These are phyloP conservation scores for Hypoxylon sp. DNA, from an alignment of 2,329 filamentous ascomycete genomes.

Conservation along the genomic window DNA sequence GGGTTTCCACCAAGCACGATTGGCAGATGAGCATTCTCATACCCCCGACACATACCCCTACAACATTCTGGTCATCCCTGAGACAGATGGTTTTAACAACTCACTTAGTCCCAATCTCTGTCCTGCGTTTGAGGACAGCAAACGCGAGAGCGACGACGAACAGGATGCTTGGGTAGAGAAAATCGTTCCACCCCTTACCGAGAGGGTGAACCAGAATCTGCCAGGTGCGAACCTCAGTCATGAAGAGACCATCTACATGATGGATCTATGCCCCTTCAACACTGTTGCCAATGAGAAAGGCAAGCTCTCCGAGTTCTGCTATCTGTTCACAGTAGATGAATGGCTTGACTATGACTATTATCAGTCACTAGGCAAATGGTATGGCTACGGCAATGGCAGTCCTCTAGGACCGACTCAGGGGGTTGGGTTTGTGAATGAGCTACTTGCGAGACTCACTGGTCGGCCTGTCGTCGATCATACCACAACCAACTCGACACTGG, in stretches of 20 bases:
- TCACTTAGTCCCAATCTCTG: constrained; percentile 84
- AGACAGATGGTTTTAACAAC: constrained; percentile 79
- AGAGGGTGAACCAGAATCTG: constrained; percentile 78
- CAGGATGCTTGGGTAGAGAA: constrained; percentile 71
- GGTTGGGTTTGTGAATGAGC: constrained; percentile 89
- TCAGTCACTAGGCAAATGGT: constrained; percentile 85
- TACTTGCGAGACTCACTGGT: constrained; percentile 83
- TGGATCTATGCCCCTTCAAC: constrained; percentile 91
- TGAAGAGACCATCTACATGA: constrained; percentile 77
- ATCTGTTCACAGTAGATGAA: constrained; percentile 79
- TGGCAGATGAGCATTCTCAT: constrained; percentile 59
- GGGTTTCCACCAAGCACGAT: constrained; percentile 76
- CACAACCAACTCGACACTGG: constrained; percentile 82
- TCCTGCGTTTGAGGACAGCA: constrained; percentile 75
- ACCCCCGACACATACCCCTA: constrained; percentile 64
- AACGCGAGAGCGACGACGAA: constrained; percentile 64
- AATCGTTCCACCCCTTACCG: constrained; percentile 78
- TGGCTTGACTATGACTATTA: constrained; percentile 88
- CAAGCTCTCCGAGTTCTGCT: constrained; percentile 79
- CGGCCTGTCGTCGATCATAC: constrained; percentile 80
- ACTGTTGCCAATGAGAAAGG: constrained; percentile 76
- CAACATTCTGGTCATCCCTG: constrained; percentile 77
- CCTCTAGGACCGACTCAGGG: constrained; percentile 86
- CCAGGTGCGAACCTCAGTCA: constrained; percentile 75
- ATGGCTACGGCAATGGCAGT: constrained; percentile 83